Percentiles rank a stretch among this genome's conserved stretches.
Conservation (phyloP, 495 filamentous ascomycete genomes). For the Hypomontagnella submonticulosa region DNA sequence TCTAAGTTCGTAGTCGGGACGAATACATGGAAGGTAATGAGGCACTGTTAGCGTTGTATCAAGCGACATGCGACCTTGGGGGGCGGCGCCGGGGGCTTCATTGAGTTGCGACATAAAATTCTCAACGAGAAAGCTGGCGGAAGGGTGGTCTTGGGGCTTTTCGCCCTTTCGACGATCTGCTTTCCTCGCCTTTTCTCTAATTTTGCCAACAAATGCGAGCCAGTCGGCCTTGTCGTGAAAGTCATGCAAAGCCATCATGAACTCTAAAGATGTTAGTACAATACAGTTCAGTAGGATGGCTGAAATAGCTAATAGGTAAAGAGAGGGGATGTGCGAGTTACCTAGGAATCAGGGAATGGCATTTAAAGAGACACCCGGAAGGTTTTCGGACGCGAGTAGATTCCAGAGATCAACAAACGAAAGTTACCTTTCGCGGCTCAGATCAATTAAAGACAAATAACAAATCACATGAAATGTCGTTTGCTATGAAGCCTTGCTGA, state of each 20-base stretch:
- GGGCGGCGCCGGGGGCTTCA: neutral
- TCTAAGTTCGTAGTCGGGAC: conserved; percentile 20
- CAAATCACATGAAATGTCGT: too few relatives aligned
- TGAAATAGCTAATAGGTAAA: too few relatives aligned
- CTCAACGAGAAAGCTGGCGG: neutral
- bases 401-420: too few relatives aligned
- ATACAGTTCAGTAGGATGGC: too few relatives aligned
- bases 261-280: neutral
- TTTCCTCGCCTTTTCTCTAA: conserved; percentile 8
- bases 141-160: conserved; percentile 28
- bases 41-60: conserved; percentile 15
- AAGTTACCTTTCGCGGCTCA: too few relatives aligned
- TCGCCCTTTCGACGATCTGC: conserved; percentile 30
- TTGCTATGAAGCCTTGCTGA: too few relatives aligned
- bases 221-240: neutral
- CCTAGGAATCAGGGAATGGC: too few relatives aligned
- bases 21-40: conserved; percentile 28
- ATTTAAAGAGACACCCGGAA: too few relatives aligned
- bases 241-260: conserved; percentile 19
- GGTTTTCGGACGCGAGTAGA: too few relatives aligned
- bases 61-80: neutral
- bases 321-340: too few relatives aligned
- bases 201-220: neutral
- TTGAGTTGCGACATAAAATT: conserved; percentile 15
- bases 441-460: too few relatives aligned